phyloP scores from a whole-genome alignment of 1,284 basidiomycete species.

The Rhizoctonia solani region DNA sequence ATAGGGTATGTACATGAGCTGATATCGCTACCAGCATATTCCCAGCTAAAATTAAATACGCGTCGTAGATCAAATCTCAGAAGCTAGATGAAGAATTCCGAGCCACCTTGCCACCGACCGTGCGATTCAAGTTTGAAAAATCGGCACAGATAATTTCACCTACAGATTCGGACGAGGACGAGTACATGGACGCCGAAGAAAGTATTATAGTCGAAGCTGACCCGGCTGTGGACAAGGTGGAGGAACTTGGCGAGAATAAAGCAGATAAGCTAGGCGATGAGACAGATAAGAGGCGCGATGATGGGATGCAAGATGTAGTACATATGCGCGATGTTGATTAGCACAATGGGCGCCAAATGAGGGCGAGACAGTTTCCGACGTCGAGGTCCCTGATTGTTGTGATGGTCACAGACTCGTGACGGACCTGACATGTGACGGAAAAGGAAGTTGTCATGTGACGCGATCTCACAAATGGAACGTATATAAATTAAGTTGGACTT shows the following conservation, averaged over 20 bases:
- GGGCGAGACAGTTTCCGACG: background rate
- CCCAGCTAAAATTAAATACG: background rate
- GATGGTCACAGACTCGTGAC: slow-evolving; percentile 20
- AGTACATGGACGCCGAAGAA: slow-evolving; percentile 31
- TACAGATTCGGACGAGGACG: slow-evolving; percentile 9
- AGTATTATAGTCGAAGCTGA: slow-evolving; percentile 2
- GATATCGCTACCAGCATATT: too few species aligned
- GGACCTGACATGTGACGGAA: background rate
- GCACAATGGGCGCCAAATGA: background rate
- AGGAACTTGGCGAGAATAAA: background rate
- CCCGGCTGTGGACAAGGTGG: slow-evolving; percentile 21
- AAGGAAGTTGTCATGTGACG: background rate
- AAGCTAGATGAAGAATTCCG: slow-evolving; percentile 4
- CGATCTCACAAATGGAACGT: background rate
- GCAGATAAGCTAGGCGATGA: background rate
- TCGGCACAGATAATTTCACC: background rate
- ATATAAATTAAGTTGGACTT: background rate
- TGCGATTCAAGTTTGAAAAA: background rate
- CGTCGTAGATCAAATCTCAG: slow-evolving; percentile 17
- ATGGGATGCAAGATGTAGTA: background rate
- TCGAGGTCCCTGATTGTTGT: background rate
- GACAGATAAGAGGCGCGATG: too few species aligned
- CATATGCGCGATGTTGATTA: background rate
- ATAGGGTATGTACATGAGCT: slow-evolving; percentile 1
- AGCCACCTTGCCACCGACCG: slow-evolving; percentile 5